Percentiles rank a stretch among this genome's conserved stretches.
Conservation (phyloP, 768 basidiomycete species). For the Tylopilus balloui region DNA sequence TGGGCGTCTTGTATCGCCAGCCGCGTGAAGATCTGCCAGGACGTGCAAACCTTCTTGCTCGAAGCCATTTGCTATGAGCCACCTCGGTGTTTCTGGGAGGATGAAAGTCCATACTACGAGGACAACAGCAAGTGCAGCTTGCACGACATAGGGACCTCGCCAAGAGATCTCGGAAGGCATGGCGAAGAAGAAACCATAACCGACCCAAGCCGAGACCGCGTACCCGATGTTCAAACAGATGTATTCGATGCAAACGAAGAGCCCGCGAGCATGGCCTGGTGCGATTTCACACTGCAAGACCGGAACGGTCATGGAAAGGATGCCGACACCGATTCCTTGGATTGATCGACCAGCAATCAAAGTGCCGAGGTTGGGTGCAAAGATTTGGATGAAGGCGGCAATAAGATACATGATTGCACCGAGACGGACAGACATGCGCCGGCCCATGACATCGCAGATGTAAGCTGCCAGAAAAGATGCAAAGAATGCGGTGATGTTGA, state of each 20-base stretch:
- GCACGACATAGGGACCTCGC: conserved; percentile 53
- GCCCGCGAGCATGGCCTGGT: conserved; percentile 44
- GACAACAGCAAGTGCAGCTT: conserved; percentile 45
- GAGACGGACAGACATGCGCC: conserved; percentile 47
- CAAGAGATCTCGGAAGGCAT: conserved; percentile 46
- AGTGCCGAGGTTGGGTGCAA: conserved; percentile 40
- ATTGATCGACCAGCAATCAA: conserved; percentile 43
- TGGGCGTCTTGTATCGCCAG: conserved; percentile 42
- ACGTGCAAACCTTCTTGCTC: conserved; percentile 44
- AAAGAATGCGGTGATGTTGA: conserved; percentile 48
- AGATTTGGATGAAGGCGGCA: conserved; percentile 47
- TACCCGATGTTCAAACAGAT: conserved; percentile 49
- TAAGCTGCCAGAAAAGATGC: conserved; percentile 45
- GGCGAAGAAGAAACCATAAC: conserved; percentile 47
- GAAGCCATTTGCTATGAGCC: conserved; percentile 52
- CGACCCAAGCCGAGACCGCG: conserved; percentile 46
- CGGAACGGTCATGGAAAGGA: conserved; percentile 50
- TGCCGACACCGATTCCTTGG: conserved; percentile 47
- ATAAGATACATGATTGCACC: conserved; percentile 47
- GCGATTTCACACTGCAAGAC: conserved; percentile 48
- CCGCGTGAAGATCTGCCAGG: conserved; percentile 55
- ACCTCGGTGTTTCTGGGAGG: conserved; percentile 51
- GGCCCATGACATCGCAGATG: conserved; percentile 46
- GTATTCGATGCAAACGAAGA: conserved; percentile 52
- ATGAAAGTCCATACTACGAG: conserved; percentile 45